These are phyloP conservation scores for Triticum urartu DNA, from an alignment of 176 grass and related monocot genomes.

Conservation along the genomic window DNA sequence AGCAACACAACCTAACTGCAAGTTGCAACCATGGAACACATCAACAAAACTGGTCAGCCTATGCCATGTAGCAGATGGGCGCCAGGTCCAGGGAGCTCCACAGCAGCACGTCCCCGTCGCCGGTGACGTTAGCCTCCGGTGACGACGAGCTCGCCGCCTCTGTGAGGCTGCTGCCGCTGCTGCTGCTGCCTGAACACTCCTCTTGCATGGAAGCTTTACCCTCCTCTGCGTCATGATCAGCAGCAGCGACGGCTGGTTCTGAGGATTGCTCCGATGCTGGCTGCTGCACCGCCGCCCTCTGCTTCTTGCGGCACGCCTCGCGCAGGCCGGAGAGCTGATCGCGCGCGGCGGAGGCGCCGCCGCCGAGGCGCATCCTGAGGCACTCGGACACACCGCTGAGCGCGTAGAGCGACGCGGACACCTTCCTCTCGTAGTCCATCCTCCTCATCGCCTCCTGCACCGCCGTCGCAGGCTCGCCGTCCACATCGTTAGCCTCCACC, in stretches of 20 bases:
- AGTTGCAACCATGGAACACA: background rate
- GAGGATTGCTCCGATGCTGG: background rate
- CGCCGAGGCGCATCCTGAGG: conserved; percentile 35
- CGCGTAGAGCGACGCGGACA: conserved; percentile 67
- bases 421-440: conserved; percentile 77
- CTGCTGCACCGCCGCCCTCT: background rate
- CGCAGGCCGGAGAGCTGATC: conserved; percentile 60
- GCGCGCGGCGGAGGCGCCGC: background rate
- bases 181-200: background rate
- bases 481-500: background rate
- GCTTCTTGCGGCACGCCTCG: conserved; percentile 56
- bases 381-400: conserved; percentile 71
- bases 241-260: background rate
- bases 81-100: conserved; percentile 68
- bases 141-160: conserved; percentile 7
- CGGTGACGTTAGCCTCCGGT: background rate
- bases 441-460: conserved; percentile 59
- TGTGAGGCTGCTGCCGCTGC: no score
- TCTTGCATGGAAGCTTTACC: conserved; percentile 15
- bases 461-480: background rate
- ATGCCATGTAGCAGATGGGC: conserved; percentile 47
- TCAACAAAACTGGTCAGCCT: conserved; percentile 1
- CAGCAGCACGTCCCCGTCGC: conserved; percentile 39
- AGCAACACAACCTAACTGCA: background rate
- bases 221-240: background rate